Base-by-base conservation (phyloP, 2,329 filamentous ascomycete genomes). In the Fusarium agapanthi region DNA sequence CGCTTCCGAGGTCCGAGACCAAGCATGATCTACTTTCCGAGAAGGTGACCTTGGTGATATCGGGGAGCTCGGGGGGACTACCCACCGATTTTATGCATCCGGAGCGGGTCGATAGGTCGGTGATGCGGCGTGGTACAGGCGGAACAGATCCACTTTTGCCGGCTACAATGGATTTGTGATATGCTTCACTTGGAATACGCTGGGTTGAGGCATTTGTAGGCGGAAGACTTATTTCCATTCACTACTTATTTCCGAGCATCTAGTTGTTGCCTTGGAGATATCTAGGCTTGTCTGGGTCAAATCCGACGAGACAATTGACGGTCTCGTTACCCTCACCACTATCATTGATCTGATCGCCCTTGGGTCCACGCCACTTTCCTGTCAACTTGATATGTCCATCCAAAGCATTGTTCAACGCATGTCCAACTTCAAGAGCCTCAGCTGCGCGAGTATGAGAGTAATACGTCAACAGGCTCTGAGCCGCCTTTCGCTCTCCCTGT, bases 381-480 rank as follows among this genome's bases (percentile, higher is more conserved):
- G 71, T 66, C 40, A 76, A 41, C 34, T 76, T 76, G 24, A 76
- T 76, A n/a, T 75, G 75, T 0, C 68, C 71, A 22, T 74, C 75
- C n/a, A 76, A 26, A 38, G 74, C 75, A 35, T 69, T 67, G 6
- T 69, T 76, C 45, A 76, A 7, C 0, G 55, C 61, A 14, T 65
- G 63, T 1, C 74, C 75, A 16, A 76, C 61, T n/a, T 73, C 67
- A 7, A 75, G 34, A 1, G 75, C 74, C 7, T 72, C 74, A 0
- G 74, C 43, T 0, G 75, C 75, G 1, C 73, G 71, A 0, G 75
- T 67, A 6, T 76, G 75, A 38, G 75, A 74, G 18, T 76, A 76
- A 30, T 75, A 76, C 0, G 75, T 76, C 57, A 76, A 16, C 4
- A 76, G 9, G 3, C 63, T 69, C 32, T 71, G 63, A 0, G 75